phyloP scores from a whole-genome alignment of 345 rosid genomes.

The Corchorus olitorius region DNA sequence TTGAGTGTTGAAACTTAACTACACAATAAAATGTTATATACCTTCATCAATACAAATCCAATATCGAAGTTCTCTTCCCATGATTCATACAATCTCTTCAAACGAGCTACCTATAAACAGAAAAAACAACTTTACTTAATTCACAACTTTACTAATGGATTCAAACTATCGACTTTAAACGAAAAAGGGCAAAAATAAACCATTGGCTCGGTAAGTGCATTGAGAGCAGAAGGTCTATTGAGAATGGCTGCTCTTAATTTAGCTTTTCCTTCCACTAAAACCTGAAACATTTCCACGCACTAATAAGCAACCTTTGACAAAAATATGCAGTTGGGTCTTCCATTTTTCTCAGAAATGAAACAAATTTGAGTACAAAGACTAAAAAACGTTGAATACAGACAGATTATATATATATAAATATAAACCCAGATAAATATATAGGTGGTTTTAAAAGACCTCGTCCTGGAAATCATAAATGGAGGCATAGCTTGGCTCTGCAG shows the following conservation, averaged over 20 bases:
- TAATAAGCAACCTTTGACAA: conserved; percentile 7
- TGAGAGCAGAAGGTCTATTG: conserved; percentile 66
- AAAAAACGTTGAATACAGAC: background rate
- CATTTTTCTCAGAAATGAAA: background rate
- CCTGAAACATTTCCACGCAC: conserved; percentile 43
- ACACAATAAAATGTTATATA: conserved; percentile 25
- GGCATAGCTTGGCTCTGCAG: conserved; percentile 65
- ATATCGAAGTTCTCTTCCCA: conserved; percentile 96
- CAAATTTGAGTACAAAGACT: background rate
- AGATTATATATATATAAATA: background rate
- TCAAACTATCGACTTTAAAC: background rate
- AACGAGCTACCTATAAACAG: conserved; percentile 56
- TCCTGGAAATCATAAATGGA: conserved; percentile 50
- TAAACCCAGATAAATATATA: background rate
- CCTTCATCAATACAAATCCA: conserved; percentile 88
- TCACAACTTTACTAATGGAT: background rate
- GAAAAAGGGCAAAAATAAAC: conserved; percentile 31
- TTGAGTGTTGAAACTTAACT: background rate
- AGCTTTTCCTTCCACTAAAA: conserved; percentile 85
- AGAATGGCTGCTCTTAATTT: conserved; percentile 91
- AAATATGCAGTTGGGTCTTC: conserved; percentile 8
- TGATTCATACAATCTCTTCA: conserved; percentile 76
- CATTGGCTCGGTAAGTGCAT: conserved; percentile 75
- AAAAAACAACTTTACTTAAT: conserved; percentile 5
- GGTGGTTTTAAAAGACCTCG: conserved; percentile 44